phyloP scores from a whole-genome alignment of 108 stramenopile genomes.

The Discostella stelligeroides region DNA sequence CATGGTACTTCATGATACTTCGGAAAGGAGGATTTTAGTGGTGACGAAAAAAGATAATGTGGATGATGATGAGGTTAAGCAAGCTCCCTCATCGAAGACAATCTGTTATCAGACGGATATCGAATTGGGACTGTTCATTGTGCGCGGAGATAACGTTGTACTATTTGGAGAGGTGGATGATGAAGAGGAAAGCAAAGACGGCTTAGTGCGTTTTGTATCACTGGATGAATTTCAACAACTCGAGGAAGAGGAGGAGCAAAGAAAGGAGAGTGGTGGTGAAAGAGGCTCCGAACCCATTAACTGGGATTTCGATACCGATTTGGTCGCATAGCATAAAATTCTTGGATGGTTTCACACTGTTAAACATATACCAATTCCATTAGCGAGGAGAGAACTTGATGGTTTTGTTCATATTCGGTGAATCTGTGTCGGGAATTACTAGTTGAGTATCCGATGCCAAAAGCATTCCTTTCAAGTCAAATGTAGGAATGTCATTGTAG shows the following conservation, averaged over 20 bases:
- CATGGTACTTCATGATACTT: constrained; percentile 90
- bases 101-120: constrained; percentile 81
- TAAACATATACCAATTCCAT: no score
- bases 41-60: constrained; percentile 33
- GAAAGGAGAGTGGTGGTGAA: constrained; percentile 46
- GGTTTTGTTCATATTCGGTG: no score
- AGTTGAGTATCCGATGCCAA: no score
- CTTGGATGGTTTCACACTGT: no score
- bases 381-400: no score
- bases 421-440: no score
- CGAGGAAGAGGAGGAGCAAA: constrained; percentile 43
- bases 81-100: constrained; percentile 5
- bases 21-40: constrained; percentile 82
- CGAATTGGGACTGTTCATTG: constrained; percentile 84
- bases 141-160: constrained; percentile 91
- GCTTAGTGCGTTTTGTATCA: constrained; percentile 53
- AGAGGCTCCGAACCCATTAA: constrained; percentile 31
- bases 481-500: no score
- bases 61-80: constrained; percentile 18
- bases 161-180: constrained; percentile 87
- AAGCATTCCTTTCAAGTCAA: no score
- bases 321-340: constrained; percentile 56
- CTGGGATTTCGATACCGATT: constrained; percentile 90
- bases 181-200: constrained; percentile 30
- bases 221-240: constrained; percentile 63